phyloP scores from a whole-genome alignment of 2,329 filamentous ascomycete species.

The Phialophora chinensis region DNA sequence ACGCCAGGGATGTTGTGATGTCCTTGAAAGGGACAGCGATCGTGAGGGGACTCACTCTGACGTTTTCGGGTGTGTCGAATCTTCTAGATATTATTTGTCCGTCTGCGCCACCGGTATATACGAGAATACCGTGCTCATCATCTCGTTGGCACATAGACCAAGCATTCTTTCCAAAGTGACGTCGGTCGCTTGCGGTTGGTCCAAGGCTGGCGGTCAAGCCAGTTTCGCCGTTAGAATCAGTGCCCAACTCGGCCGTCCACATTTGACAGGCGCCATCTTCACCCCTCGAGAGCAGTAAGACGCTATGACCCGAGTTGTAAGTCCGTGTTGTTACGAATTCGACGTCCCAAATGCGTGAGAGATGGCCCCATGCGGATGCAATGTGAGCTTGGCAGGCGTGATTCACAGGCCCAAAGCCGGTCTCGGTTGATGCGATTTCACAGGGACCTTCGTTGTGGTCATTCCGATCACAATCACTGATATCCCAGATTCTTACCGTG shows the following conservation, averaged over 20 bases:
- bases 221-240: constrained; percentile 24
- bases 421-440: constrained; percentile 55
- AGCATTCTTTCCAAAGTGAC: constrained; percentile 86
- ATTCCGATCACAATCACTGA: constrained; percentile 62
- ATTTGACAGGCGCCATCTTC: constrained; percentile 80
- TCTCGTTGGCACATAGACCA: constrained; percentile 69
- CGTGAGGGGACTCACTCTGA: background rate
- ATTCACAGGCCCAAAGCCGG: constrained; percentile 64
- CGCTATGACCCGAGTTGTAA: constrained; percentile 36
- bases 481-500: constrained; percentile 86
- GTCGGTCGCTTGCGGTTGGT: constrained; percentile 62
- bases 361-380: constrained; percentile 81
- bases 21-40: constrained; percentile 26
- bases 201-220: constrained; percentile 38
- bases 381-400: constrained; percentile 43
- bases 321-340: constrained; percentile 61
- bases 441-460: background rate
- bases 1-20: constrained; percentile 17
- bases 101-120: constrained; percentile 86
- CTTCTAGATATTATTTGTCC: constrained; percentile 60
- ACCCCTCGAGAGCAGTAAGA: constrained; percentile 76
- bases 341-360: constrained; percentile 88
- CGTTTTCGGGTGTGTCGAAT: constrained; percentile 31
- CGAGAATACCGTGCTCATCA: constrained; percentile 45
- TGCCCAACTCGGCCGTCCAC: constrained; percentile 66